A percentile compares a stretch with the other conserved stretches of the same genome.
phyloP scores from a whole-genome alignment of 1,139 yeast genomes.

The Nakaseomyces uthaithaninus region DNA sequence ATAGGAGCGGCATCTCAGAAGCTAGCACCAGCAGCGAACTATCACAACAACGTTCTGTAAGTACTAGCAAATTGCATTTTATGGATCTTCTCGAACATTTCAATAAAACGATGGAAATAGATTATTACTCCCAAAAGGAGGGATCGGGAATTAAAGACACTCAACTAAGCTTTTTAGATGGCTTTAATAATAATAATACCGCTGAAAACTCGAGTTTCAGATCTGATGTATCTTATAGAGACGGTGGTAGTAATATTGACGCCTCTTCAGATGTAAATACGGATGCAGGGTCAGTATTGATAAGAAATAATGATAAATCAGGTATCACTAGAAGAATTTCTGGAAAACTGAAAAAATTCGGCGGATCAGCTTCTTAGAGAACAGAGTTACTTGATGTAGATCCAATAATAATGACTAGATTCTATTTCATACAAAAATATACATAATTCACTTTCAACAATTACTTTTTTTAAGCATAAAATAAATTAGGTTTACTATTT shows the following conservation, averaged over 20 bases:
- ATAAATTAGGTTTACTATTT: no score
- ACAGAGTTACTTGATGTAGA: no score
- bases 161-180: slow-evolving; percentile 1
- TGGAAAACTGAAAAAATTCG: slow-evolving; percentile 4
- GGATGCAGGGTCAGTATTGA: slow-evolving; percentile 15
- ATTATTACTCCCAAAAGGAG: slow-evolving; percentile 9
- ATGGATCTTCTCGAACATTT: slow-evolving; percentile 28
- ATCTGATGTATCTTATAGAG: slow-evolving; percentile 4
- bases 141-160: slow-evolving; percentile 6
- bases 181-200: not conserved
- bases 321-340: slow-evolving; percentile 6
- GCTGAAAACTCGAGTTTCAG: slow-evolving; percentile 5
- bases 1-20: slow-evolving; percentile 12
- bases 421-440: no score
- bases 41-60: slow-evolving; percentile 18
- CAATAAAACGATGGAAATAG: slow-evolving; percentile 19
- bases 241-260: slow-evolving; percentile 11
- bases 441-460: no score
- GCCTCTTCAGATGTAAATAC: slow-evolving; percentile 9
- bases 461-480: no score
- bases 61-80: slow-evolving; percentile 20
- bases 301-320: not conserved
- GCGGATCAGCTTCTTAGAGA: not conserved
- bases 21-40: slow-evolving; percentile 10
- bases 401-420: no score